Evolutionary conservation across 345 rosid genomes (phyloP).

Genomic region (Aegle marmelos): DNA sequence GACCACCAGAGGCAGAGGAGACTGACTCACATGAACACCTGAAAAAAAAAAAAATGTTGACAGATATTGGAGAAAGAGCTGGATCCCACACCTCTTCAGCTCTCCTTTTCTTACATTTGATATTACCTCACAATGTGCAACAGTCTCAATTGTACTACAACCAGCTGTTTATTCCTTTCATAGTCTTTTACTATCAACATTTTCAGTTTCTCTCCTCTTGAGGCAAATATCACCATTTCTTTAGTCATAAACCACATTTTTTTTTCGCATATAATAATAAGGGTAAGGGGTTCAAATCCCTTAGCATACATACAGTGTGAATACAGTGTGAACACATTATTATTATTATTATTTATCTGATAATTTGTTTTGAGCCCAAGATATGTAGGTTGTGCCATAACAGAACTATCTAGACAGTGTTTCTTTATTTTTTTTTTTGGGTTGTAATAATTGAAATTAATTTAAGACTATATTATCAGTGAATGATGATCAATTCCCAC

Average conservation of each 20-base stretch:
- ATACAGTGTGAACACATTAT: too few relatives aligned
- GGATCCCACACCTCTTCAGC: neutral
- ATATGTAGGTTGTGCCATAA: neutral
- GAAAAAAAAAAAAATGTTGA: neutral
- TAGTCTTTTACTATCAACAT: neutral
- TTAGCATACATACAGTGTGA: too few relatives aligned
- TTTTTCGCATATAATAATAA: neutral
- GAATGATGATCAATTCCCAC: too few relatives aligned
- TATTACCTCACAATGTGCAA: neutral
- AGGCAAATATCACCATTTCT: neutral
- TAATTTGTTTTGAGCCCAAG: too few relatives aligned
- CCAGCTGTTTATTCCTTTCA: neutral
- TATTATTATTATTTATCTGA: too few relatives aligned
- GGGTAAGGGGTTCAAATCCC: neutral
- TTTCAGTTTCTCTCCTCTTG: neutral
- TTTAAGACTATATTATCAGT: too few relatives aligned
- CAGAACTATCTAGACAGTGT: neutral
- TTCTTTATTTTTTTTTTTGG: too few relatives aligned
- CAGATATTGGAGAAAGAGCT: slow-evolving; percentile 2
- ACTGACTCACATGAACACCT: slow-evolving; percentile 2
- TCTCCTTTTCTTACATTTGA: neutral
- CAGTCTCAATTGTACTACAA: neutral
- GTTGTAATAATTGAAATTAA: too few relatives aligned
- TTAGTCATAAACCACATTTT: neutral
- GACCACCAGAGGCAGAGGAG: neutral